Evolutionary conservation across 2,329 filamentous ascomycete species (phyloP), one percentile per base, ranked within the genome.

Genomic region (Dendryphion nanum): DNA sequence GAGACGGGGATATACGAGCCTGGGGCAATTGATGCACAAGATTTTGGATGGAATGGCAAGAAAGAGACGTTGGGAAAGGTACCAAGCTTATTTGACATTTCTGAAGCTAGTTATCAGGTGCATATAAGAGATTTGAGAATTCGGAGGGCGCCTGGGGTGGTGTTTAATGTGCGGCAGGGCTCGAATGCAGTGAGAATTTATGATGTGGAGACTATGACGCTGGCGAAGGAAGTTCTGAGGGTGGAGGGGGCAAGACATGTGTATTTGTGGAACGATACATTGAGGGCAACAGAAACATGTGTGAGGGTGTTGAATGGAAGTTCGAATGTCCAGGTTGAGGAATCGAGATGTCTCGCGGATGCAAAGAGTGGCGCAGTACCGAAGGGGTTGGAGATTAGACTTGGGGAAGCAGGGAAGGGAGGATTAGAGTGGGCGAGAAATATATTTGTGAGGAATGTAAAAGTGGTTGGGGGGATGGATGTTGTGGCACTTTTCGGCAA

Each of bases 1-100:
- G 5, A 52, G 45, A 1, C 38, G 2, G 72, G 72, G 13, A 46
- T 70, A 1, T n/a, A n/a, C n/a, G 5, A 52, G 45, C 1, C 38
- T 2, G 72, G 72, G 13, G 45, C 70, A 1, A 71, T 75, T 30
- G 71, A 75, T 46, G 72, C 70, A 2, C 74, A 71, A 45, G 18
- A 20, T 6, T 47, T 40, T 19, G 45, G 47, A 2, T 40, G 29
- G 15, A 17, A 19, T 28, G 20, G 10, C 24, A 29, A 12, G 18
- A 21, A 5, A 17, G 17, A 8, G 13, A 15, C 18, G n/a, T 35
- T 30, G 13, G 18, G 24, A 4, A 17, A 28, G 15, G 37, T 42
- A 6, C 46, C 46, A 1, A 38, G 33, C 10, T 30, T 49, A 13
- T 42, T 49, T 37, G 45, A 38, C 18, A 40, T 50, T 32, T 34